Percentiles rank a stretch among this genome's conserved stretches.
These are phyloP conservation scores for Aspergillus tanneri DNA, from an alignment of 2,329 filamentous ascomycete genomes.

Conservation along the genomic window DNA sequence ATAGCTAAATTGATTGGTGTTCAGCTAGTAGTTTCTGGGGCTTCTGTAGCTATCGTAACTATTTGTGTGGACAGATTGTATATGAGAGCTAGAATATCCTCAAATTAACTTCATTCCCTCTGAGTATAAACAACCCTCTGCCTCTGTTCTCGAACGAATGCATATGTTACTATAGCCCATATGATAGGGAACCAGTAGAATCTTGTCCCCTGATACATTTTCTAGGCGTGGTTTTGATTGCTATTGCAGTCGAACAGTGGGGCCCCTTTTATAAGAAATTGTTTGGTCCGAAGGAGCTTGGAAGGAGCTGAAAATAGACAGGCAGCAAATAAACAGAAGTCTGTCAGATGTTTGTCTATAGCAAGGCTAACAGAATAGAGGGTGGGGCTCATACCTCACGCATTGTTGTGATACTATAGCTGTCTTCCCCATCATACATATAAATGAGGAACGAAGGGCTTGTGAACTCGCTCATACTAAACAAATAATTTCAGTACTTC, in stretches of 20 bases:
- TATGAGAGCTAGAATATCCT: no score
- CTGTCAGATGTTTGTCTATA: no score
- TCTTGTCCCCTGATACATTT: neutral
- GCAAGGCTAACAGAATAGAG: neutral
- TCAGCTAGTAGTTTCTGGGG: no score
- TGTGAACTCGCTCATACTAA: conserved; percentile 71
- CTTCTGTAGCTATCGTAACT: no score
- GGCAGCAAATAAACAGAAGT: neutral
- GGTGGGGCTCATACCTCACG: conserved; percentile 36
- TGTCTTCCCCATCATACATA: conserved; percentile 85
- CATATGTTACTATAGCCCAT: no score
- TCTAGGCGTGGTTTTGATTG: neutral
- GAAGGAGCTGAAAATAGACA: conserved; percentile 55
- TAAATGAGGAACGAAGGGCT: conserved; percentile 70
- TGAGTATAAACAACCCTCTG: no score
- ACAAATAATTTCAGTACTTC: neutral
- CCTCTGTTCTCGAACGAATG: no score
- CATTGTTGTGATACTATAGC: conserved; percentile 49
- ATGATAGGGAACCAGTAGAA: no score
- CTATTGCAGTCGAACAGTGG: neutral
- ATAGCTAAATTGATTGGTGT: no score
- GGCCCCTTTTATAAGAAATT: conserved; percentile 44
- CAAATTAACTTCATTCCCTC: no score
- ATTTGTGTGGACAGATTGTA: no score
- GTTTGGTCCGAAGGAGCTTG: conserved; percentile 67